Percentiles rank a stretch among this genome's conserved stretches.
Conservation (phyloP, 73 alveolate genomes). For the Chromera velia region DNA sequence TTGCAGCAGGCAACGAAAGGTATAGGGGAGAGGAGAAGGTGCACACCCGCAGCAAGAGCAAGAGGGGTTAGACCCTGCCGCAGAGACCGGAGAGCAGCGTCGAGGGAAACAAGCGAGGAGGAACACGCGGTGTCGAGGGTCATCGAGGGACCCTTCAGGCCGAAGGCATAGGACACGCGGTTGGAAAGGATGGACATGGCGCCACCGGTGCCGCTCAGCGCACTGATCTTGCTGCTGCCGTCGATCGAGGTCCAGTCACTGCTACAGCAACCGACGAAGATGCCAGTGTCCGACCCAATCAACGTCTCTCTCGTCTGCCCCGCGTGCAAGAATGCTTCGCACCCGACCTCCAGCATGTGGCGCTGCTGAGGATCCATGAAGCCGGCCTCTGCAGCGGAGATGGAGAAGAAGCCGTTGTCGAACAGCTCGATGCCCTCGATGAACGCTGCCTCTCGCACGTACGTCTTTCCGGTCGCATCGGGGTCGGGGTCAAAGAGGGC, state of each 20-base stretch:
- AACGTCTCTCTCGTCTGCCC: neutral
- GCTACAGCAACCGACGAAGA: slow-evolving; percentile 32
- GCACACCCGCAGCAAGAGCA: too few relatives aligned
- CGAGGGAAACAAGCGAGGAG: slow-evolving; percentile 33
- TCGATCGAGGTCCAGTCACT: slow-evolving; percentile 10
- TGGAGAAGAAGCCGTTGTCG: neutral
- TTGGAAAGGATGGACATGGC: slow-evolving; percentile 40
- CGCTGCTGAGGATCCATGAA: neutral
- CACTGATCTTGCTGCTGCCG: neutral
- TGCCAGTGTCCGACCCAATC: neutral
- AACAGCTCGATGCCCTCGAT: neutral
- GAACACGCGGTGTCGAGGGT: slow-evolving; percentile 37
- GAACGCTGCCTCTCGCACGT: neutral
- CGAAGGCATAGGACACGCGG: slow-evolving; percentile 17
- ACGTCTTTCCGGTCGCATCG: neutral
- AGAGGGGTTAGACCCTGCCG: neutral
- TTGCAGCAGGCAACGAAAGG: neutral
- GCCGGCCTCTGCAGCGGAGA: neutral
- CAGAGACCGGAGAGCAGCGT: slow-evolving; percentile 6
- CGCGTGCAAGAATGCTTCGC: neutral
- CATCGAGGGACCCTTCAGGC: slow-evolving; percentile 23
- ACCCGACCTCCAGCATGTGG: neutral
- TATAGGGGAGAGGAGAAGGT: too few relatives aligned
- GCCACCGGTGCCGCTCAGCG: slow-evolving; percentile 18
- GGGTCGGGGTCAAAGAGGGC: neutral